phyloP scores from a whole-genome alignment of 1,139 yeast genomes.

The Citeromyces hawaiiensis region DNA sequence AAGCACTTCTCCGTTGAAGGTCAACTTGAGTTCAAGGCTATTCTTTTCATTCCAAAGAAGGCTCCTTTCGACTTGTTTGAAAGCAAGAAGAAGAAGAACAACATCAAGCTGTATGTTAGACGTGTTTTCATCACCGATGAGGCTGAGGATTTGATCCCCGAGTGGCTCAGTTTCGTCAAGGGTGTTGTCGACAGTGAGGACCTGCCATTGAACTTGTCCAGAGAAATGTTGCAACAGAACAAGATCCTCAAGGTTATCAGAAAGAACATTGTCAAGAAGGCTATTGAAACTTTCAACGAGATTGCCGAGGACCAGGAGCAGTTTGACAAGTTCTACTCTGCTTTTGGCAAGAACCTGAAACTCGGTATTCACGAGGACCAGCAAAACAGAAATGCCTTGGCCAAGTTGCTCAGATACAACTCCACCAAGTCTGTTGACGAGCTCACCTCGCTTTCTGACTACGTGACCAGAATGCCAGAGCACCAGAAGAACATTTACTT shows the following conservation, averaged over 20 bases:
- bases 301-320: slow-evolving; percentile 98
- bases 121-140: slow-evolving; percentile 99
- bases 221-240: slow-evolving; percentile 99
- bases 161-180: slow-evolving; percentile 94
- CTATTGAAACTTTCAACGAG: slow-evolving; percentile 97
- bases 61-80: slow-evolving; percentile 99
- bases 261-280: slow-evolving; percentile 98
- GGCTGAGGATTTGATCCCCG: slow-evolving; percentile 98
- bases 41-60: slow-evolving; percentile 95
- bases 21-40: slow-evolving; percentile 98
- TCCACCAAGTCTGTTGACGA: slow-evolving; percentile 94
- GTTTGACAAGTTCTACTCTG: slow-evolving; percentile 96
- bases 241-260: slow-evolving; percentile 98
- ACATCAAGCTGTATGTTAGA: slow-evolving; percentile 97
- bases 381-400: slow-evolving; percentile 91
- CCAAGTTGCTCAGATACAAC: slow-evolving; percentile 94
- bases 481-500: slow-evolving; percentile 99
- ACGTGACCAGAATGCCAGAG: slow-evolving; percentile 99
- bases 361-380: slow-evolving; percentile 99
- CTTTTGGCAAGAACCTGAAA: slow-evolving; percentile 96
- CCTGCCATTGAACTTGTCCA: slow-evolving; percentile 98
- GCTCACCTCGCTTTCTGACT: slow-evolving; percentile 87
- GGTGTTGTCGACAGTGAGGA: slow-evolving; percentile 99
- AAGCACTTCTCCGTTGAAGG: slow-evolving; percentile 99
- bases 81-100: slow-evolving; percentile 96